Conservation (phyloP, 169 alveolate genomes). For the Plasmodium gaboni region DNA sequence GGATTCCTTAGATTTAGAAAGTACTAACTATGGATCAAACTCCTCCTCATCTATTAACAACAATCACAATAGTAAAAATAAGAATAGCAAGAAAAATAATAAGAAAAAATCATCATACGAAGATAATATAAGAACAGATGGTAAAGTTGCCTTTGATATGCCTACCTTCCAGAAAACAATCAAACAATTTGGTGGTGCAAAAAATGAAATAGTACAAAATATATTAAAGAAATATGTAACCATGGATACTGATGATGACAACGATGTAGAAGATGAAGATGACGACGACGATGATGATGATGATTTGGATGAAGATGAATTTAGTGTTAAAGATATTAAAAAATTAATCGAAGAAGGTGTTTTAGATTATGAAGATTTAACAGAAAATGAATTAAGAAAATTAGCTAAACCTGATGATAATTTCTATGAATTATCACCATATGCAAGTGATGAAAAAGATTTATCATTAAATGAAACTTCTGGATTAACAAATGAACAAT, state of each 20-base stretch:
- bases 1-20: too few relatives aligned
- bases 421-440: constrained; percentile 64
- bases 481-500: constrained; percentile 50
- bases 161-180: constrained; percentile 14
- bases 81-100: constrained; percentile 1
- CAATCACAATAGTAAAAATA: background rate
- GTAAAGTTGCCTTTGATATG: constrained; percentile 16
- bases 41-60: background rate
- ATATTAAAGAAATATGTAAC: background rate
- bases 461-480: constrained; percentile 46
- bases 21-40: too few relatives aligned
- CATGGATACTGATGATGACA: background rate
- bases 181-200: background rate
- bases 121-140: constrained; percentile 10
- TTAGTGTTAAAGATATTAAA: constrained; percentile 28
- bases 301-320: constrained; percentile 23
- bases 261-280: background rate
- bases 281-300: constrained; percentile 6
- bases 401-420: constrained; percentile 38
- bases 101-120: background rate
- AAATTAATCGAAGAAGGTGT: constrained; percentile 30
- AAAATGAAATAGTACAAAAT: background rate
- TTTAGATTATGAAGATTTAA: constrained; percentile 41
- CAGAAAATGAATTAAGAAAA: constrained; percentile 46
- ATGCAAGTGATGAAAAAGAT: constrained; percentile 56